These are phyloP conservation scores for Mycena metata DNA, from an alignment of 768 basidiomycete genomes.

Conservation along the genomic window DNA sequence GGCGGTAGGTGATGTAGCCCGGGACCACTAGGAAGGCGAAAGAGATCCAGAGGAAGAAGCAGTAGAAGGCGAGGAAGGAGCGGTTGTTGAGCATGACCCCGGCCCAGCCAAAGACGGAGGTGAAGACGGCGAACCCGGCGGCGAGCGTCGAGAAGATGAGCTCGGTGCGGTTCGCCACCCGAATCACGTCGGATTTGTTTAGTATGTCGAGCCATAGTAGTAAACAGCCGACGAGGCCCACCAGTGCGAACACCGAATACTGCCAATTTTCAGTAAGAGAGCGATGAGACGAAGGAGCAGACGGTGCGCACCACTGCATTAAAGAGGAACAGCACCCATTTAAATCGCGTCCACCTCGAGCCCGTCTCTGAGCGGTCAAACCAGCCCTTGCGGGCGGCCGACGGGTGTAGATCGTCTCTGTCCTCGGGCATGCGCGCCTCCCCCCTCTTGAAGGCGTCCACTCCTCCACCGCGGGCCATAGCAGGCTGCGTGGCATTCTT, in stretches of 20 bases:
- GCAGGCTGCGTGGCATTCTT: background rate
- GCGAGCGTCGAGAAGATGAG: constrained; percentile 54
- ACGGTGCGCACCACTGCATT: constrained; percentile 19
- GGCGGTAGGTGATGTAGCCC: constrained; percentile 85
- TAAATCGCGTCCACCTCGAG: constrained; percentile 34
- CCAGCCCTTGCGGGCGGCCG: background rate
- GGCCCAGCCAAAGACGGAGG: constrained; percentile 48
- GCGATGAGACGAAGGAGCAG: background rate
- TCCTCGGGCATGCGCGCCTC: constrained; percentile 34
- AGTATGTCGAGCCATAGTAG: constrained; percentile 32
- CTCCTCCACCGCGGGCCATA: constrained; percentile 28
- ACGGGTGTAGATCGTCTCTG: constrained; percentile 29
- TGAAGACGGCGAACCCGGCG: constrained; percentile 48
- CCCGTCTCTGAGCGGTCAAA: constrained; percentile 25
- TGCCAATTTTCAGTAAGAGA: background rate
- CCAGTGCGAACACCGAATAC: constrained; percentile 19
- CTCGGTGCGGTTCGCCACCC: constrained; percentile 50
- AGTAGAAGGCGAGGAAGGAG: constrained; percentile 81
- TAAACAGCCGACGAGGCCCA: constrained; percentile 6
- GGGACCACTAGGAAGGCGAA: constrained; percentile 81
- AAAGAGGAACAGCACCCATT: constrained; percentile 30
- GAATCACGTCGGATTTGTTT: constrained; percentile 39
- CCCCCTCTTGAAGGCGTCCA: constrained; percentile 31
- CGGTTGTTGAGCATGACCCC: constrained; percentile 43
- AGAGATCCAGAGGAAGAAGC: constrained; percentile 82